These are phyloP conservation scores for Fusarium algeriense DNA, from an alignment of 2,329 filamentous ascomycete genomes.

Conservation along the genomic window DNA sequence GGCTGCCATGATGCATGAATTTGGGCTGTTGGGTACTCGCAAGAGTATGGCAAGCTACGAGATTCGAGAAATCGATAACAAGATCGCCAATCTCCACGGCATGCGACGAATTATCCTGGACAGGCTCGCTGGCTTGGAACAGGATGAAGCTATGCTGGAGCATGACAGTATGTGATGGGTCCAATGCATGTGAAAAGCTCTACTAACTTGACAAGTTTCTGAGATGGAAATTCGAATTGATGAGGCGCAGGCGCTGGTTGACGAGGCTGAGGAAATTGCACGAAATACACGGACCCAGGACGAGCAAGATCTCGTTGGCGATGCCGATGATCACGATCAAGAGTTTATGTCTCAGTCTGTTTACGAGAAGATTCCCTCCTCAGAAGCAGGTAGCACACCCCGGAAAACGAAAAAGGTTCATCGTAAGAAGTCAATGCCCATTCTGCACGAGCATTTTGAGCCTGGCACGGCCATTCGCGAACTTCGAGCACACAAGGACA, in stretches of 20 bases:
- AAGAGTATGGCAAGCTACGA: constrained; percentile 99
- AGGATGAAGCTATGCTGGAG: constrained; percentile 90
- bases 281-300: constrained; percentile 64
- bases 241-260: constrained; percentile 69
- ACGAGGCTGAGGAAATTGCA: constrained; percentile 69
- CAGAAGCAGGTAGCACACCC: constrained; percentile 60
- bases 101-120: constrained; percentile 95
- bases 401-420: constrained; percentile 65
- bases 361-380: constrained; percentile 86
- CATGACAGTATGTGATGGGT: constrained; percentile 76
- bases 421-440: constrained; percentile 87
- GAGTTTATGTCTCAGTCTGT: constrained; percentile 98
- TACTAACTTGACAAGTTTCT: constrained; percentile 64
- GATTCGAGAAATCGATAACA: constrained; percentile 96
- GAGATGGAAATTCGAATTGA: constrained; percentile 73
- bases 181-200: neutral
- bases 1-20: constrained; percentile 80
- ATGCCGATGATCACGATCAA: constrained; percentile 61
- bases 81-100: constrained; percentile 90
- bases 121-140: constrained; percentile 84
- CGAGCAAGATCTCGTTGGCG: constrained; percentile 66
- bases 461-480: constrained; percentile 90
- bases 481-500: constrained; percentile 88
- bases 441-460: constrained; percentile 94
- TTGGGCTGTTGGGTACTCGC: constrained; percentile 91